phyloP scores from a whole-genome alignment of 352 stramenopile genomes.

The Phytopythium boreale region DNA sequence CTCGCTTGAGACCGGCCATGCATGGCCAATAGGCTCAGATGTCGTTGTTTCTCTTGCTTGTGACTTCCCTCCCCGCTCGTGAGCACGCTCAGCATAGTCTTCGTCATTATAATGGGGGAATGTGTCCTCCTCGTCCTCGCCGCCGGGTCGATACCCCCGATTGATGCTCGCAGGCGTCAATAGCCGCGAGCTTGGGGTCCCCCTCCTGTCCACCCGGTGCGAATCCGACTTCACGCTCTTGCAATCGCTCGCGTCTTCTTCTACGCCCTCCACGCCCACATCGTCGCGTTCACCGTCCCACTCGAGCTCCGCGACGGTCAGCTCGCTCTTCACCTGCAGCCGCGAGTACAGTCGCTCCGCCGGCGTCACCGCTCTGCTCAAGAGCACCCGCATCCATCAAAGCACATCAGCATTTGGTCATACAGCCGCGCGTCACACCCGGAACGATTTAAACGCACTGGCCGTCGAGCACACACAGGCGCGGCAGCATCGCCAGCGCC shows the following conservation, averaged over 20 bases:
- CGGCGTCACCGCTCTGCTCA: conserved; percentile 26
- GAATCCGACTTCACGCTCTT: not conserved
- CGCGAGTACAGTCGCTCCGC: conserved; percentile 48
- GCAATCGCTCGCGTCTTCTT: not conserved
- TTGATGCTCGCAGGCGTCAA: not conserved
- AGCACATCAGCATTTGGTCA: not conserved
- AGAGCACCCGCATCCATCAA: not conserved
- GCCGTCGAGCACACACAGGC: conserved; percentile 47
- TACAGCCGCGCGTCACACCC: too few species aligned
- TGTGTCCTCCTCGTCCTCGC: not conserved
- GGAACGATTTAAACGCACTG: conserved; percentile 7
- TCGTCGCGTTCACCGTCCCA: not conserved
- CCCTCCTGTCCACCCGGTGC: not conserved
- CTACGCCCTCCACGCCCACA: not conserved
- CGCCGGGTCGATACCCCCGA: not conserved
- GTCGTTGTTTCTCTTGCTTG: not conserved
- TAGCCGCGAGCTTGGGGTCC: not conserved
- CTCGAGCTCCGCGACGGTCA: conserved; percentile 2
- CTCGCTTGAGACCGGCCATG: not conserved
- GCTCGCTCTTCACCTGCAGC: conserved; percentile 42
- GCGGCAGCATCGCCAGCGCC: conserved; percentile 51
- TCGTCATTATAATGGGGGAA: not conserved
- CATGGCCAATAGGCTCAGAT: not conserved
- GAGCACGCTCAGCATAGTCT: not conserved
- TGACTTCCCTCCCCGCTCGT: not conserved